These are phyloP conservation scores for Ophiostoma sp. DNA, from an alignment of 2,329 filamentous ascomycete genomes.

Conservation along the genomic window DNA sequence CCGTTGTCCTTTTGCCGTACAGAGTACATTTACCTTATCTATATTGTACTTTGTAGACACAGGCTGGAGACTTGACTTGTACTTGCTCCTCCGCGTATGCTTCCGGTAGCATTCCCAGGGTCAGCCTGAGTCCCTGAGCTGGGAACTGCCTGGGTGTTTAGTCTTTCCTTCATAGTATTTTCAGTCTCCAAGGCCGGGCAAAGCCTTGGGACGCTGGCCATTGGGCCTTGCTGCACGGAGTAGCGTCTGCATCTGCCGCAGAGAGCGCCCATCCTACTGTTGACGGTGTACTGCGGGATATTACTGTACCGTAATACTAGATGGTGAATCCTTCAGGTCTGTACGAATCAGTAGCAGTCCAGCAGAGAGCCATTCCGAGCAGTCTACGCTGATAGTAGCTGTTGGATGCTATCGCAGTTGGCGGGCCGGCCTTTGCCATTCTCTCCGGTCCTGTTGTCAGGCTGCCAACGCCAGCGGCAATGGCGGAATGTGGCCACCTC, in stretches of 20 bases:
- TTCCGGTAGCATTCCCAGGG: slow-evolving; percentile 3
- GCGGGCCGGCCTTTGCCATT: background rate
- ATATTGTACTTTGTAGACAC: background rate
- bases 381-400: background rate
- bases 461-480: background rate
- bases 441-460: background rate
- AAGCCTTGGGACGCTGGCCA: background rate
- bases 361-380: no score
- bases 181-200: no score
- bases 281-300: background rate
- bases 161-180: no score
- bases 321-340: background rate
- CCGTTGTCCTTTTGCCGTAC: background rate
- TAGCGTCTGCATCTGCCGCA: background rate
- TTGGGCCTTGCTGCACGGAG: background rate
- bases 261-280: background rate
- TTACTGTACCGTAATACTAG: background rate
- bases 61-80: background rate
- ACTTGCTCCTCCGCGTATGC: background rate
- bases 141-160: background rate
- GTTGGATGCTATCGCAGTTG: background rate
- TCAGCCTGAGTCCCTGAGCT: background rate
- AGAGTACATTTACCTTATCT: background rate
- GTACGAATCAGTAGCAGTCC: background rate
- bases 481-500: background rate